A percentile compares a stretch with the other conserved stretches of the same genome.
These are phyloP conservation scores for Fusarium globosum DNA, from an alignment of 2,329 filamentous ascomycete genomes.

Conservation along the genomic window DNA sequence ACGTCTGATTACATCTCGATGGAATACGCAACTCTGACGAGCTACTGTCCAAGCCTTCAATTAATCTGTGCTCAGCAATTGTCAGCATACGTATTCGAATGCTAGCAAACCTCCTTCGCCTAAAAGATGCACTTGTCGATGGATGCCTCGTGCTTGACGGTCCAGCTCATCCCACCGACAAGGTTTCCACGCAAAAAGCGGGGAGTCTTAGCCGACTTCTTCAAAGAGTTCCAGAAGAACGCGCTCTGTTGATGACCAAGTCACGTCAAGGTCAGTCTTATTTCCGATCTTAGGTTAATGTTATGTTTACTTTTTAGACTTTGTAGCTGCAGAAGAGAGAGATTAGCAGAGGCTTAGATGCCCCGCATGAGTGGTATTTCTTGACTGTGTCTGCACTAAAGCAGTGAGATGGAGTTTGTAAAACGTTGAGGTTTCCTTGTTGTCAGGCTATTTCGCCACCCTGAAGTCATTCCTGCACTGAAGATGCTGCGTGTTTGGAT, in stretches of 20 bases:
- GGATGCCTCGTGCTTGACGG: constrained; percentile 20
- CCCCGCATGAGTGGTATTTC: constrained; percentile 16
- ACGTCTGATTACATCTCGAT: neutral
- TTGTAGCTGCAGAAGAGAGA: constrained; percentile 10
- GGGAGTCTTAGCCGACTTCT: constrained; percentile 20
- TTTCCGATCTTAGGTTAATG: constrained; percentile 7
- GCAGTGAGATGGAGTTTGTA: constrained; percentile 6
- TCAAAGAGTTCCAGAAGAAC: constrained; percentile 32
- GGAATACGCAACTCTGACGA: constrained; percentile 13
- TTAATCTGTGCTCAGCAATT: constrained; percentile 1
- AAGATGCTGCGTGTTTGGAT: neutral
- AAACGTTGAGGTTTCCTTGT: neutral
- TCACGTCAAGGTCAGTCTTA: neutral
- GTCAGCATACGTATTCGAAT: constrained; percentile 7
- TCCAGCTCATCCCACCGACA: constrained; percentile 11
- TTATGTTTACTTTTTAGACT: constrained; percentile 18
- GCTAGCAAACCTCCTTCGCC: constrained; percentile 25
- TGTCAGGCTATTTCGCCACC: constrained; percentile 3
- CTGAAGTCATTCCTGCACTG: constrained; percentile 7
- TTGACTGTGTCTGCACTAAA: constrained; percentile 2
- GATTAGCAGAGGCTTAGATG: neutral
- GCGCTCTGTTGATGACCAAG: neutral
- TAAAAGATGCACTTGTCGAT: constrained; percentile 15
- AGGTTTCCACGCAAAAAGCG: constrained; percentile 28
- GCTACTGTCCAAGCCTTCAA: constrained; percentile 17